phyloP scores from a whole-genome alignment of 306 rosid species.

The Nissolia schottii region DNA sequence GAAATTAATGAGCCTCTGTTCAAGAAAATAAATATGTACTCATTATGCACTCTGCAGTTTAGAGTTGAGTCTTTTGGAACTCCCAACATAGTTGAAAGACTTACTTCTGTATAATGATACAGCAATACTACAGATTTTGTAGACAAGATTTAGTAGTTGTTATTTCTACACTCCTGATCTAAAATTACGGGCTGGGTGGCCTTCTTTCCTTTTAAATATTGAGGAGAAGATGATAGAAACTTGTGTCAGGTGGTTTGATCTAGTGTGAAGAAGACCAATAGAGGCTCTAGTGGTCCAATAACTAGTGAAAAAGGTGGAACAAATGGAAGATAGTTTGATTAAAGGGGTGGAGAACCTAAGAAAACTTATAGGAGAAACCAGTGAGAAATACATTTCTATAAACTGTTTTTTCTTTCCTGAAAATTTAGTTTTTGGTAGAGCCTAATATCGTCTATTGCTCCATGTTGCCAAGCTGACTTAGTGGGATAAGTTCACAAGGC shows the following conservation, averaged over 20 bases:
- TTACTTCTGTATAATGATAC: background rate
- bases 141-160: background rate
- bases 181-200: background rate
- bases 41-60: conserved; percentile 1
- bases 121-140: background rate
- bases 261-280: background rate
- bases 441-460: background rate
- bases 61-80: background rate
- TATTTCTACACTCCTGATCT: background rate
- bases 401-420: too few relatives aligned
- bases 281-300: background rate
- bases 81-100: background rate
- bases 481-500: background rate
- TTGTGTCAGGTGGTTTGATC: background rate
- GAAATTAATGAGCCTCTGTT: background rate
- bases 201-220: background rate
- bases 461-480: background rate
- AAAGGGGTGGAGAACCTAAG: background rate
- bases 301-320: background rate
- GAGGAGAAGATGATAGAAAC: background rate
- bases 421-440: too few relatives aligned
- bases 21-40: conserved; percentile 6
- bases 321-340: background rate
- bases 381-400: too few relatives aligned
- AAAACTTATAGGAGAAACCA: too few relatives aligned